Base-by-base conservation (phyloP, 495 filamentous ascomycete species). In the Talaromyces wortmannii region DNA sequence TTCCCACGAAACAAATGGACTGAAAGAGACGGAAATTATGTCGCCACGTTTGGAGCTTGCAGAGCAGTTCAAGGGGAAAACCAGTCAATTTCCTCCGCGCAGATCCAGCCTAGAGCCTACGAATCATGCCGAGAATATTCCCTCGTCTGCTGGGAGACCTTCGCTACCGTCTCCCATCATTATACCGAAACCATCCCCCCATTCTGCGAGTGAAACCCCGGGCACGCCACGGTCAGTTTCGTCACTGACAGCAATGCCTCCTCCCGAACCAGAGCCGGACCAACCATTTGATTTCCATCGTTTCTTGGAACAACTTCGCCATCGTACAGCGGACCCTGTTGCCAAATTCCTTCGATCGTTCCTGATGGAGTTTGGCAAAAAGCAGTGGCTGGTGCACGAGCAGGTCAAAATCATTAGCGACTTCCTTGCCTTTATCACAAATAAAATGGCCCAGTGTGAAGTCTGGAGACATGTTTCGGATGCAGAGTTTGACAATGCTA, bases 361-460 rank as follows among this genome's bases (percentile, higher is more conserved):
- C 64, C 75, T 99, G 11, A 78, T 82, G 36, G 94, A 97, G 67
- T 99, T 99, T 72, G 90, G 87, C 10, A 99, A 99, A 72, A 89
- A 90, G 61, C 95, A 97, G 68, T 99, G 94, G 94, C 95, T 95
- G 92, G 94, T 95, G 7, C 94, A 97, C 64, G 94, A 99, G 69
- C 94, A 99, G 67, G 92, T 96, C 59, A 99, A 99, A 67, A 96
- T 99, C 46, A 92, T 99, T 56, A 84, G 89, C 53, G 94, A 99
- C 65, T 99, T 99, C 63, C 76, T 99, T 42, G 80, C 89, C n/a
- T 99, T 99, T 60, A 99, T 99, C 56, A 88, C 89, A 43, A 96
- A 94, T 68, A 97, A 96, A 71, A 99, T 99, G 94, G 90, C 86
- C n/a, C 82, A 89, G 59, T 99, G 94, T 63, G 94, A 99, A 55